phyloP scores from a whole-genome alignment of 148 eudicot genomes.

The Suaeda aralocaspica region DNA sequence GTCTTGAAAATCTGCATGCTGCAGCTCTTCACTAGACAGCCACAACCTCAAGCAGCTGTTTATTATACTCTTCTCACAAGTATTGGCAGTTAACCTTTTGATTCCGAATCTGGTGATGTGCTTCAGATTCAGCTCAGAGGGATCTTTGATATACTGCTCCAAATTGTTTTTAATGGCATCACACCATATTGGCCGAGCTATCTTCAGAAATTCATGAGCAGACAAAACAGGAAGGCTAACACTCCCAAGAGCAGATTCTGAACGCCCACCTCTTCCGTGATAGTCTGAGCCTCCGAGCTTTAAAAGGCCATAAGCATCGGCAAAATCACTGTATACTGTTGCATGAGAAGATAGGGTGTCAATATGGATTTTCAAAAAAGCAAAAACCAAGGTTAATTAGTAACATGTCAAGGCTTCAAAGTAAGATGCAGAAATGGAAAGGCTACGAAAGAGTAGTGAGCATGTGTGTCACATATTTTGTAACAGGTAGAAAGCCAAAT shows the following conservation, averaged over 20 bases:
- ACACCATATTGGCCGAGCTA: constrained; percentile 88
- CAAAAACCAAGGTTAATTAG: neutral
- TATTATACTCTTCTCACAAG: constrained; percentile 37
- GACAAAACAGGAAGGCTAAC: constrained; percentile 66
- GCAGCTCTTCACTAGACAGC: constrained; percentile 67
- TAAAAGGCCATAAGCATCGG: constrained; percentile 68
- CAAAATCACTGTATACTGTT: constrained; percentile 74
- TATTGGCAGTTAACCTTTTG: constrained; percentile 28
- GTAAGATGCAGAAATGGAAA: too few species aligned
- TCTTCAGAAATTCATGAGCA: constrained; percentile 63
- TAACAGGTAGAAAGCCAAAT: too few species aligned
- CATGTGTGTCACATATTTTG: too few species aligned
- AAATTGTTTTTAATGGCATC: constrained; percentile 53
- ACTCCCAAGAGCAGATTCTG: constrained; percentile 79
- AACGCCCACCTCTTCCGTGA: constrained; percentile 77
- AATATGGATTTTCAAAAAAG: neutral
- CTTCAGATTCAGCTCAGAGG: constrained; percentile 60
- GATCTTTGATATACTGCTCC: constrained; percentile 53
- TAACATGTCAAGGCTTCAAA: too few species aligned
- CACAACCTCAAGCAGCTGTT: constrained; percentile 51
- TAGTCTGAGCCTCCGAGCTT: constrained; percentile 96
- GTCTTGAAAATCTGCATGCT: constrained; percentile 45
- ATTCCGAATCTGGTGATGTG: constrained; percentile 47
- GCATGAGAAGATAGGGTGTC: constrained; percentile 7
- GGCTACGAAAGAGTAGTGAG: too few species aligned